Conservation (phyloP, 1,284 basidiomycete genomes). For the Ustilago trichophora region DNA sequence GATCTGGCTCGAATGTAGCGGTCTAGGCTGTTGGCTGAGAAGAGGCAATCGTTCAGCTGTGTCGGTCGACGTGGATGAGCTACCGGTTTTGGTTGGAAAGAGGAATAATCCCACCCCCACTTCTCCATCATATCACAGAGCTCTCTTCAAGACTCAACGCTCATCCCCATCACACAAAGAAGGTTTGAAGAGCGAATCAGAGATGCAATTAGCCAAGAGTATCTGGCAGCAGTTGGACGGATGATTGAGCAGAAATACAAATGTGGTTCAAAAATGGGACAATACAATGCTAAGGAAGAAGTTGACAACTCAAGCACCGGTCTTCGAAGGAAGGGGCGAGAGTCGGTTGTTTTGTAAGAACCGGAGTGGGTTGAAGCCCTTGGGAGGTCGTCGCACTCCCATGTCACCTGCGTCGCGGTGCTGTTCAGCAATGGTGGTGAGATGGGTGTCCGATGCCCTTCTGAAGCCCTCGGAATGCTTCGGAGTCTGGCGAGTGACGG, state of each 20-base stretch:
- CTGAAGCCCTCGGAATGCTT: constrained; percentile 12
- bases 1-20: too few relatives aligned
- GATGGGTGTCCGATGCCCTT: constrained; percentile 37
- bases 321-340: constrained; percentile 35
- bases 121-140: too few relatives aligned
- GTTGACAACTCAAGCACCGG: constrained; percentile 1
- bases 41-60: too few relatives aligned
- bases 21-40: too few relatives aligned
- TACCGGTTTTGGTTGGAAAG: too few relatives aligned
- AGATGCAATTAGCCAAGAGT: constrained; percentile 1
- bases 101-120: too few relatives aligned
- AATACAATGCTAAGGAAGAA: background rate
- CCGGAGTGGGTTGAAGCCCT: constrained; percentile 24
- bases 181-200: background rate
- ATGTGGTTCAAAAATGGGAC: constrained; percentile 5
- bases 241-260: constrained; percentile 27
- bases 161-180: too few relatives aligned
- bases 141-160: too few relatives aligned
- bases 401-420: background rate
- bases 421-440: constrained; percentile 24
- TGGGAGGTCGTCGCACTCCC: constrained; percentile 8
- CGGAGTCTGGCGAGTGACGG: constrained; percentile 19
- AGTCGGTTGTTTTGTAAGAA: constrained; percentile 45
- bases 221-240: too few relatives aligned
- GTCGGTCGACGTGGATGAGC: too few relatives aligned